Percentiles rank a stretch among this genome's conserved stretches.
These are phyloP conservation scores for Canariomyces notabilis DNA, from an alignment of 2,329 filamentous ascomycete genomes.

Conservation along the genomic window DNA sequence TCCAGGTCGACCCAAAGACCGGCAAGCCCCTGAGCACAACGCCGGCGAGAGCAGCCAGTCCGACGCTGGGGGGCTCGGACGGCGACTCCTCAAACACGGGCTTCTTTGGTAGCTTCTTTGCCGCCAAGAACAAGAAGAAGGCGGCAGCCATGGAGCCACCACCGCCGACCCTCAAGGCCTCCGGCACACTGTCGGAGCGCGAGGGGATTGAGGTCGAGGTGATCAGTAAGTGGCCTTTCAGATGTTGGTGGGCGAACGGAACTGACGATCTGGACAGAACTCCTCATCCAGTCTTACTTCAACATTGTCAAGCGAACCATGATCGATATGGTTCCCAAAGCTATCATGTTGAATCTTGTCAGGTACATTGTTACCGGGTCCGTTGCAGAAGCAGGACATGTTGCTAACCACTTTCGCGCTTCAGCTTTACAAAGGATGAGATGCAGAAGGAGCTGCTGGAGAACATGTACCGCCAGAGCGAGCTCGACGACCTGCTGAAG, in stretches of 20 bases:
- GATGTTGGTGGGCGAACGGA: not conserved
- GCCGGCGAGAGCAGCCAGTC: slow-evolving; percentile 71
- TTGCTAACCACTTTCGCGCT: not conserved
- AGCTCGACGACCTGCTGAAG: slow-evolving; percentile 90
- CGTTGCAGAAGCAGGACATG: no score
- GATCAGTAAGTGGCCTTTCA: slow-evolving; percentile 65
- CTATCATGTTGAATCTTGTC: slow-evolving; percentile 95
- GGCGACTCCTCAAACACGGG: slow-evolving; percentile 56
- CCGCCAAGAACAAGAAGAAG: slow-evolving; percentile 99
- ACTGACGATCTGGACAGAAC: slow-evolving; percentile 51
- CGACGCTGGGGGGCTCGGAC: slow-evolving; percentile 54
- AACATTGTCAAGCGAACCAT: slow-evolving; percentile 97
- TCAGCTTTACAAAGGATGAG: slow-evolving; percentile 91
- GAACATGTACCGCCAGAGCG: slow-evolving; percentile 91
- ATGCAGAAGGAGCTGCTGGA: slow-evolving; percentile 97
- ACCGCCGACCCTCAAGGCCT: slow-evolving; percentile 87
- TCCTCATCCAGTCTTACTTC: slow-evolving; percentile 94
- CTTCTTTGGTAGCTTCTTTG: slow-evolving; percentile 98
- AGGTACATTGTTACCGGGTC: slow-evolving; percentile 57
- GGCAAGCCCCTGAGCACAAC: slow-evolving; percentile 80
- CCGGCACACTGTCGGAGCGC: slow-evolving; percentile 86
- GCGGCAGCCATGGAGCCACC: slow-evolving; percentile 99
- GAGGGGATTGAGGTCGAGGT: slow-evolving; percentile 96
- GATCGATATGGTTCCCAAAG: slow-evolving; percentile 99
- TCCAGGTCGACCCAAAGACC: slow-evolving; percentile 96